Evolutionary conservation across 2,329 filamentous ascomycete species (phyloP).

Genomic region (Cladobotryum mycophilum): DNA sequence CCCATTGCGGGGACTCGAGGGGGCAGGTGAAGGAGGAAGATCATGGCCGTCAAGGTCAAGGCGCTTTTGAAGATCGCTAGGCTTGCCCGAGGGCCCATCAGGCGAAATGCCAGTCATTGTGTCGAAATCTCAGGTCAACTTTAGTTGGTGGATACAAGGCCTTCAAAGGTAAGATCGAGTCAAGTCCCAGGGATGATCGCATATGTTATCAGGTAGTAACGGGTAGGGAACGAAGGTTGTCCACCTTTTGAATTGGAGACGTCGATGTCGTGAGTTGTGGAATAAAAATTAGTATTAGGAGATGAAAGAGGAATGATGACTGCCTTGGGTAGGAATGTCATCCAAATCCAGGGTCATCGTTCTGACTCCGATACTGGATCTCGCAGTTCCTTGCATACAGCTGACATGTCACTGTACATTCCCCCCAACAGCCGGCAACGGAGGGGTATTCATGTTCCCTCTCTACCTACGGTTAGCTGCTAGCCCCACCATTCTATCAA

Average conservation of each 20-base stretch:
- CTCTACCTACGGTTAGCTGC: not conserved
- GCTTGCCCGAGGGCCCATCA: slow-evolving; percentile 19
- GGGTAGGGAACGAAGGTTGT: too few relatives aligned
- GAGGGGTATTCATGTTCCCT: not conserved
- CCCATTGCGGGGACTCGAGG: slow-evolving; percentile 81
- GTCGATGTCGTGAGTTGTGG: too few relatives aligned
- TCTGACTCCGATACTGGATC: too few relatives aligned
- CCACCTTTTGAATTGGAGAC: too few relatives aligned
- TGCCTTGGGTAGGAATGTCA: too few relatives aligned
- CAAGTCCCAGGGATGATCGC: too few relatives aligned
- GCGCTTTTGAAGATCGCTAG: slow-evolving; percentile 41
- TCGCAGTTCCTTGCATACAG: too few relatives aligned
- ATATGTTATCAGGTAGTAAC: too few relatives aligned
- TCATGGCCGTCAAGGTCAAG: slow-evolving; percentile 79
- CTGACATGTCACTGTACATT: not conserved
- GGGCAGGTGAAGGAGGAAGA: slow-evolving; percentile 84
- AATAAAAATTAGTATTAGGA: too few relatives aligned
- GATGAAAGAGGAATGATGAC: too few relatives aligned
- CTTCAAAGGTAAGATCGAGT: too few relatives aligned
- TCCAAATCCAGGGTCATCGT: too few relatives aligned
- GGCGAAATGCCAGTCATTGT: slow-evolving; percentile 24
- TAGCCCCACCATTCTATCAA: not conserved
- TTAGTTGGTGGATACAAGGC: not conserved
- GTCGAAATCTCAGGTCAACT: not conserved
- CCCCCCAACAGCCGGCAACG: not conserved